Percentiles rank a stretch among this genome's conserved stretches.
Conservation (phyloP, 2,329 filamentous ascomycete species). For the Ophiostoma perfectum region DNA sequence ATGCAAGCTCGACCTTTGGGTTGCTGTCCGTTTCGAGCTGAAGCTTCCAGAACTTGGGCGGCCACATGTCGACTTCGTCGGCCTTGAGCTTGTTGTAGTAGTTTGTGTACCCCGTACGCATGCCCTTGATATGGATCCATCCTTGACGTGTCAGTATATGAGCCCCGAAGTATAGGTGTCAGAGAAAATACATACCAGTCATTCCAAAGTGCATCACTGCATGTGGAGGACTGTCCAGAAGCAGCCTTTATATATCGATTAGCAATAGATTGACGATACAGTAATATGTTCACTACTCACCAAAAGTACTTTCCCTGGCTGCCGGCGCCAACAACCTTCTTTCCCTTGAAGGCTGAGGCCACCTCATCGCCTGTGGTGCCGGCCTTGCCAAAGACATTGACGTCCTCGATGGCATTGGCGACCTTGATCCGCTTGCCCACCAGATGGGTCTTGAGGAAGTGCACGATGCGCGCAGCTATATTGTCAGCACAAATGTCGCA, state of each 20-base stretch:
- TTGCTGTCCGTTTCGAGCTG: conserved; percentile 58
- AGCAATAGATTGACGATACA: neutral
- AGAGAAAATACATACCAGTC: conserved; percentile 44
- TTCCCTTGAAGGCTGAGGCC: conserved; percentile 65
- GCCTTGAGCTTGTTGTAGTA: conserved; percentile 70
- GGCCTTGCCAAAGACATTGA: conserved; percentile 83
- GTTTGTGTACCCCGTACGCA: conserved; percentile 70
- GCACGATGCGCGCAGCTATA: conserved; percentile 65
- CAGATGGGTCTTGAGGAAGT: conserved; percentile 77
- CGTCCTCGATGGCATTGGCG: conserved; percentile 69
- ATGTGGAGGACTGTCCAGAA: conserved; percentile 74
- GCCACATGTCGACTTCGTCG: conserved; percentile 63
- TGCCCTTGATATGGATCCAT: conserved; percentile 82
- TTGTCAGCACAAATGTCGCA: neutral
- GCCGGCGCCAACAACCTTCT: conserved; percentile 61
- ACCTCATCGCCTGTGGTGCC: conserved; percentile 75
- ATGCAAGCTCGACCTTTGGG: conserved; percentile 60
- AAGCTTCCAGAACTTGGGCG: conserved; percentile 87
- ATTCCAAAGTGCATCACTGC: conserved; percentile 83
- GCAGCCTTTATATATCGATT: conserved; percentile 30
- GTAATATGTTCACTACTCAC: conserved; percentile 34
- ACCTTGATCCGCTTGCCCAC: conserved; percentile 72
- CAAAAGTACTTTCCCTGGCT: conserved; percentile 98
- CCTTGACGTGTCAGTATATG: neutral
- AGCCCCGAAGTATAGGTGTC: too few relatives aligned